phyloP scores from a whole-genome alignment of 2,329 filamentous ascomycete genomes.

The Diaporthe sp. region DNA sequence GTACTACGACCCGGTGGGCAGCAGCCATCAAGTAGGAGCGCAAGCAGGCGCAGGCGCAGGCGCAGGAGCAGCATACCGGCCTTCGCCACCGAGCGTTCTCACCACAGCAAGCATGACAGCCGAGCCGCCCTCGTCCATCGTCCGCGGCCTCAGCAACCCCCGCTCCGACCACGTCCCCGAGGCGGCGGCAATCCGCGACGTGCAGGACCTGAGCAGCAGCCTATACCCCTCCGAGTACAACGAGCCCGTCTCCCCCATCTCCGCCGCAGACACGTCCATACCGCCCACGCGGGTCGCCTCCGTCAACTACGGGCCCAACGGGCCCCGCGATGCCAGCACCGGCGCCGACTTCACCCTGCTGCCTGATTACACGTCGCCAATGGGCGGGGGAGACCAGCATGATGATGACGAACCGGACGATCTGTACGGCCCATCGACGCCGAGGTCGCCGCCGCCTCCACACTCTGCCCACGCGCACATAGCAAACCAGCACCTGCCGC shows the following conservation, averaged over 20 bases:
- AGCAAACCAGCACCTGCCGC: not conserved
- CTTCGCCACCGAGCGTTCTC: not conserved
- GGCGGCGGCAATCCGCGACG: not conserved
- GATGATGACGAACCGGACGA: not conserved
- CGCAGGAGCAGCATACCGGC: not conserved
- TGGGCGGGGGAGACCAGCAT: too few species aligned
- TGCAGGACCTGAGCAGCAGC: conserved; percentile 11
- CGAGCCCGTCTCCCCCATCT: not conserved
- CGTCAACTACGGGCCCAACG: conserved; percentile 19
- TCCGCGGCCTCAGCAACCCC: not conserved
- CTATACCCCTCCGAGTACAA: conserved; percentile 14
- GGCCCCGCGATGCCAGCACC: conserved; percentile 10
- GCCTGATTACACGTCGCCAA: not conserved
- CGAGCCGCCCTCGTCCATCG: not conserved
- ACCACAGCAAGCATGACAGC: not conserved
- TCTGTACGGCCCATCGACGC: not conserved
- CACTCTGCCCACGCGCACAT: conserved; percentile 12
- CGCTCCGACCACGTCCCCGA: not conserved
- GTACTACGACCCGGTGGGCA: conserved; percentile 16
- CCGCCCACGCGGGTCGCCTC: not conserved
- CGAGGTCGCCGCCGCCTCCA: not conserved
- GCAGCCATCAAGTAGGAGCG: not conserved
- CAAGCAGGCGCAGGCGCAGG: not conserved
- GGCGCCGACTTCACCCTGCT: conserved; percentile 19
- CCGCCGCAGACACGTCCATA: not conserved